phyloP scores from a whole-genome alignment of 768 basidiomycete species.

The Boletus reticuloceps region DNA sequence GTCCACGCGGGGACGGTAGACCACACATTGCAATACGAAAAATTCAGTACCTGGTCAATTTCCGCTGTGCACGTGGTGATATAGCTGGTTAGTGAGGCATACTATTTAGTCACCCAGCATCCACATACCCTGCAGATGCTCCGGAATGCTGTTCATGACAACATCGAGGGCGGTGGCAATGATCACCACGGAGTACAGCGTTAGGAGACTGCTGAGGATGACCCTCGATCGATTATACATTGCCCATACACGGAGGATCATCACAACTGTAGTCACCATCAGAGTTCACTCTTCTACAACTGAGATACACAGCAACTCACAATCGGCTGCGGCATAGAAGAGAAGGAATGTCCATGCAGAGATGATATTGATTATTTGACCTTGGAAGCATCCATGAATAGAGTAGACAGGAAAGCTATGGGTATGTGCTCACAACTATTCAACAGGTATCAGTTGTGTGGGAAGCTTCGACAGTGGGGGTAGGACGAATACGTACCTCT shows the following conservation, averaged over 20 bases:
- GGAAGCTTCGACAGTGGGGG: not conserved
- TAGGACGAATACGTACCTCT: slow-evolving; percentile 1
- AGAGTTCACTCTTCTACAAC: too few relatives aligned
- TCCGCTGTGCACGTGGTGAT: not conserved
- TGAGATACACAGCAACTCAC: too few relatives aligned
- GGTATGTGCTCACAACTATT: slow-evolving; percentile 2
- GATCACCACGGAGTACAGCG: not conserved
- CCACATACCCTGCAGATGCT: not conserved
- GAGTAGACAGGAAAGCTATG: too few relatives aligned
- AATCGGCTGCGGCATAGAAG: not conserved
- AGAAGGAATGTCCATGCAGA: not conserved
- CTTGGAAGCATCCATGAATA: not conserved
- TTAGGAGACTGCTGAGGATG: not conserved
- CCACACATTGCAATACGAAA: not conserved
- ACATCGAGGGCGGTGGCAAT: not conserved
- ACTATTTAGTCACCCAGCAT: not conserved
- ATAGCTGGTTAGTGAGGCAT: not conserved
- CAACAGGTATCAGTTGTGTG: not conserved
- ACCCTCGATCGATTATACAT: too few relatives aligned
- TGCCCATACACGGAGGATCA: too few relatives aligned
- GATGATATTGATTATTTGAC: not conserved
- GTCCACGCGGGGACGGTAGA: not conserved
- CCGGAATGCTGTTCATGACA: not conserved
- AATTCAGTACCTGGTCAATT: not conserved
- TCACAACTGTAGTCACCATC: too few relatives aligned